A percentile compares a stretch with the other conserved stretches of the same genome.
These are phyloP conservation scores for Penstemon newberryi DNA, from an alignment of 257 asterid genomes.

Conservation along the genomic window DNA sequence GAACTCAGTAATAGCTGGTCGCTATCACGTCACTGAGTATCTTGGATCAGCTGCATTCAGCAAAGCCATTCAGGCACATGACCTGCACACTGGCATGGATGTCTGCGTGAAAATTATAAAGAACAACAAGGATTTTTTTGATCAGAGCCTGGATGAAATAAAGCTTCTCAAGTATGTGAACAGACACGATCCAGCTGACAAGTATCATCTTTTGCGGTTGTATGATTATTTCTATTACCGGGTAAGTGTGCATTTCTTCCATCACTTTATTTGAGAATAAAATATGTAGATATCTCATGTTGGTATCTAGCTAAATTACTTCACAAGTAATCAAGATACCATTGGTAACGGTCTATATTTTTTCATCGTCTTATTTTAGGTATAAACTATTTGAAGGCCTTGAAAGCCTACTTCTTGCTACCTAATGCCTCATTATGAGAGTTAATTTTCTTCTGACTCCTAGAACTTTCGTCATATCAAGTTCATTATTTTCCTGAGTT, in stretches of 20 bases:
- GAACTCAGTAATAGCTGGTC: slow-evolving; percentile 92
- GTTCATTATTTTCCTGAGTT: slow-evolving; percentile 1
- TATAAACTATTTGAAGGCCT: background rate
- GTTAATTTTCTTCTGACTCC: slow-evolving; percentile 8
- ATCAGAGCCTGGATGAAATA: slow-evolving; percentile 98
- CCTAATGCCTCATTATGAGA: background rate
- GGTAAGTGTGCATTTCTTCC: slow-evolving; percentile 53
- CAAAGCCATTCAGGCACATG: slow-evolving; percentile 99
- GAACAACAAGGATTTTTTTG: slow-evolving; percentile 97
- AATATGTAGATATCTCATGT: background rate
- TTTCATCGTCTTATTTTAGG: background rate
- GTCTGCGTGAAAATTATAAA: slow-evolving; percentile 94
- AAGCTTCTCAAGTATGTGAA: slow-evolving; percentile 96
- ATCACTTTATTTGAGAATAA: slow-evolving; percentile 2
- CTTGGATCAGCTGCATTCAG: slow-evolving; percentile 99
- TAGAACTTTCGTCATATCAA: background rate
- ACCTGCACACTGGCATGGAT: slow-evolving; percentile 99
- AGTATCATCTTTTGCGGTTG: slow-evolving; percentile 87
- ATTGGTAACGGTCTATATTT: background rate
- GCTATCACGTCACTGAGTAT: slow-evolving; percentile 98
- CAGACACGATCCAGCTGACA: slow-evolving; percentile 98
- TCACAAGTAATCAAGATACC: slow-evolving; percentile 8
- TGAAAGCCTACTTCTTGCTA: slow-evolving; percentile 9
- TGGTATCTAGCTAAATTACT: slow-evolving; percentile 5
- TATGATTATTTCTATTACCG: slow-evolving; percentile 94